Conservation (phyloP, 805 yeast genomes). For the Kodamaea jinghongensis region DNA sequence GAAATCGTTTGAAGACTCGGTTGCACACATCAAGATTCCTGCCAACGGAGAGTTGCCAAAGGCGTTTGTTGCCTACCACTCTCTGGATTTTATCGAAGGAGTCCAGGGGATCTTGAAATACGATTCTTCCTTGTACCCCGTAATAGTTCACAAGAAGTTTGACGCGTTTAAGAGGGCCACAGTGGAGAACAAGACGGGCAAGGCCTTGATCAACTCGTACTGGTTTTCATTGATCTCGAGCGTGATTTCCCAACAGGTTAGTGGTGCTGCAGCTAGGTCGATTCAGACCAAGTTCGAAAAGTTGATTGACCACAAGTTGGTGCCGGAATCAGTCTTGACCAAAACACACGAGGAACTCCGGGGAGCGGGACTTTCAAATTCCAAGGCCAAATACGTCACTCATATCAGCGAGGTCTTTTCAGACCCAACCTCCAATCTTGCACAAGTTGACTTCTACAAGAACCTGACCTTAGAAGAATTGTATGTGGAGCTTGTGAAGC, state of each 20-base stretch:
- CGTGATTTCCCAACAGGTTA: conserved; percentile 70
- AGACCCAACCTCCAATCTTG: conserved; percentile 31
- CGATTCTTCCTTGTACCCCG: conserved; percentile 37
- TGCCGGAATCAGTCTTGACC: conserved; percentile 46
- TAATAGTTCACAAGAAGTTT: conserved; percentile 29
- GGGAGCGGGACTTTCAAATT: conserved; percentile 62
- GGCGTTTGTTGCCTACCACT: conserved; percentile 28
- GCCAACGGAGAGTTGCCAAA: conserved; percentile 19
- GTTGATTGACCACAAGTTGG: conserved; percentile 44
- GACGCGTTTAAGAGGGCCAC: conserved; percentile 15
- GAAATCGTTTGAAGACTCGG: conserved; percentile 10
- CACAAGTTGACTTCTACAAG: conserved; percentile 35
- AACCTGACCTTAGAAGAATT: conserved; percentile 44
- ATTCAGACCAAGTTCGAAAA: conserved; percentile 49
- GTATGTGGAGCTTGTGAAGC: conserved; percentile 43
- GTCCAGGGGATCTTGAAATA: conserved; percentile 24
- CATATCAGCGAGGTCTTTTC: conserved; percentile 54
- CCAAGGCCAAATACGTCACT: conserved; percentile 63
- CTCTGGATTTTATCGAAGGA: conserved; percentile 33
- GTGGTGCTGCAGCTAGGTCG: conserved; percentile 76
- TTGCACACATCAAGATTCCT: conserved; percentile 10
- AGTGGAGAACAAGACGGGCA: neutral
- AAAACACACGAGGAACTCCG: conserved; percentile 49
- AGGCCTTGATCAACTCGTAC: conserved; percentile 25
- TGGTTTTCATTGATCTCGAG: conserved; percentile 38